Percentiles rank a stretch among this genome's conserved stretches.
Evolutionary conservation across 2,329 filamentous ascomycete genomes (phyloP).

Genomic region (Hypoxylon sp.): DNA sequence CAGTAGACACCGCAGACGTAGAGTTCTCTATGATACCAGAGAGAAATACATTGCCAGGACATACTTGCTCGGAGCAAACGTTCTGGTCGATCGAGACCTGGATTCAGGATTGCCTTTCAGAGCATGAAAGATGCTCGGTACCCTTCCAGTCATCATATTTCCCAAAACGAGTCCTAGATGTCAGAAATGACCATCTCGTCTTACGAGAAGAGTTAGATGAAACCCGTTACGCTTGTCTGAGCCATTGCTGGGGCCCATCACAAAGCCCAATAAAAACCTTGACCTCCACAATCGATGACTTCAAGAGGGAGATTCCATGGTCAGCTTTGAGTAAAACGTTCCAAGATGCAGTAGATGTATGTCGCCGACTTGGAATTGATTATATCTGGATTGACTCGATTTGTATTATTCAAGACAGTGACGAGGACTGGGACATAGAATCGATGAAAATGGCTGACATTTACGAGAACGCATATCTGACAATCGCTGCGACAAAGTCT

Average conservation of each 20-base stretch:
- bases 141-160: constrained; percentile 6
- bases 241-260: constrained; percentile 7
- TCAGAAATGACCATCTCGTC: constrained; percentile 1
- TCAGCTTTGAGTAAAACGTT: constrained; percentile 9
- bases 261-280: constrained; percentile 12
- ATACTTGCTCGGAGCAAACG: constrained; percentile 7
- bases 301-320: constrained; percentile 3
- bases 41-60: background rate
- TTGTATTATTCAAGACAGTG: constrained; percentile 13
- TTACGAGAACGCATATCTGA: constrained; percentile 4
- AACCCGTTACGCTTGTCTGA: constrained; percentile 4
- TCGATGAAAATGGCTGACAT: constrained; percentile 1
- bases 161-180: constrained; percentile 9
- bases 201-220: background rate
- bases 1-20: background rate
- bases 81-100: constrained; percentile 5
- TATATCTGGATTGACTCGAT: constrained; percentile 17
- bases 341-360: constrained; percentile 1
- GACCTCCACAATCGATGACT: constrained; percentile 5
- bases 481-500: constrained; percentile 3
- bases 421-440: constrained; percentile 5
- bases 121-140: background rate
- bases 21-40: constrained; percentile 5
- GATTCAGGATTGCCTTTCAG: constrained; percentile 5
- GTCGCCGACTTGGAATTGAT: background rate